Conservation (phyloP, 257 asterid species). For the Scutellaria galericulata region DNA sequence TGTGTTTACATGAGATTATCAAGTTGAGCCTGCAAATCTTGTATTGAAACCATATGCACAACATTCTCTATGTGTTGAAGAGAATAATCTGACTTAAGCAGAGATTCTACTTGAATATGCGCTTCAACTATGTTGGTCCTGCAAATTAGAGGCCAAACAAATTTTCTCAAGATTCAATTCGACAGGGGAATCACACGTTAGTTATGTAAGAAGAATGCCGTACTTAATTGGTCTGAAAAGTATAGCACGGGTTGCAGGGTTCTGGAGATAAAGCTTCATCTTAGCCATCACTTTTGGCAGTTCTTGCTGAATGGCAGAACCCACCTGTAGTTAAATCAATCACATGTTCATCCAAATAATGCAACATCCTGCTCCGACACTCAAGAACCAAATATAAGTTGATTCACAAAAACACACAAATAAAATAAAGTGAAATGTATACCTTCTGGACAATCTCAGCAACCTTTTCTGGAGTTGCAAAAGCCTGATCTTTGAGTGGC, state of each 20-base stretch:
- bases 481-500: conserved; percentile 92
- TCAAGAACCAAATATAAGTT: not conserved
- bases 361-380: not conserved
- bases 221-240: conserved; percentile 97
- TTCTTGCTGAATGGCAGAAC: conserved; percentile 75
- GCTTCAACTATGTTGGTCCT: conserved; percentile 97
- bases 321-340: conserved; percentile 55
- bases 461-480: conserved; percentile 91
- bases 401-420: not conserved
- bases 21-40: conserved; percentile 77
- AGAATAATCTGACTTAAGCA: conserved; percentile 78
- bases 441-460: conserved; percentile 93
- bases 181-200: not conserved
- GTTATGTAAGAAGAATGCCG: conserved; percentile 31
- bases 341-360: conserved; percentile 4
- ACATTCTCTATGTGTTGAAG: conserved; percentile 66
- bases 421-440: conserved; percentile 12
- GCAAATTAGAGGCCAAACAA: conserved; percentile 40
- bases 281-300: conserved; percentile 79
- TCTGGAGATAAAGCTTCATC: conserved; percentile 97
- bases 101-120: conserved; percentile 74
- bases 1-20: conserved; percentile 61
- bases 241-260: conserved; percentile 89
- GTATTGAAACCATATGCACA: conserved; percentile 59
- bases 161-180: not conserved